These are phyloP conservation scores for Exophiala oligosperma DNA, from an alignment of 2,329 filamentous ascomycete species.

Conservation along the genomic window DNA sequence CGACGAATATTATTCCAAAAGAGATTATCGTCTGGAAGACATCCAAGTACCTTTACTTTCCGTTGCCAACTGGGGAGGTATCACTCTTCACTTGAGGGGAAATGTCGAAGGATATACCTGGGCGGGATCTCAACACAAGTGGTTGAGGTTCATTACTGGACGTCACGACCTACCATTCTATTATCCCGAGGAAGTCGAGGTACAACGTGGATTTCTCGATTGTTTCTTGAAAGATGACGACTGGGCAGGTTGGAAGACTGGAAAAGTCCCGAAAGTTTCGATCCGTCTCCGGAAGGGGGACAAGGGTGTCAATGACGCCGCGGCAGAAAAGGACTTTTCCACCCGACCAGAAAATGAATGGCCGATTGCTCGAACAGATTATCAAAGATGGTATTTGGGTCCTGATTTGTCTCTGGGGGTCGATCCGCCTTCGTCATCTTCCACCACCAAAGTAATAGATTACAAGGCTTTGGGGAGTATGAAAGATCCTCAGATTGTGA, in stretches of 20 bases:
- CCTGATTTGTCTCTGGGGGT: too few relatives aligned
- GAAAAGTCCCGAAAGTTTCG: conserved; percentile 51
- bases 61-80: conserved; percentile 72
- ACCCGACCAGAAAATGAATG: conserved; percentile 62
- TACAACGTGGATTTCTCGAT: conserved; percentile 68
- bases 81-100: conserved; percentile 66
- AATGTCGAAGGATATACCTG: conserved; percentile 65
- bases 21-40: conserved; percentile 64
- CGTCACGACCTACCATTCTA: conserved; percentile 73
- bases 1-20: conserved; percentile 63
- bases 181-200: conserved; percentile 66
- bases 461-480: too few relatives aligned
- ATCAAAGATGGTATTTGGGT: too few relatives aligned
- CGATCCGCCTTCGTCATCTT: too few relatives aligned
- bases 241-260: conserved; percentile 42
- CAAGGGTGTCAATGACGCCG: conserved; percentile 65
- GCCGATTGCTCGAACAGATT: conserved; percentile 62
- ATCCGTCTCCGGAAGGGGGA: conserved; percentile 64
- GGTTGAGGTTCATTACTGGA: conserved; percentile 67
- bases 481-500: too few relatives aligned
- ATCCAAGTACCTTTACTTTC: conserved; percentile 67
- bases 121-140: conserved; percentile 67
- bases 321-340: conserved; percentile 57
- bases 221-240: conserved; percentile 71
- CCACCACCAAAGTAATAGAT: too few relatives aligned